phyloP scores from a whole-genome alignment of 805 yeast species.

The Kuraishia borneana region DNA sequence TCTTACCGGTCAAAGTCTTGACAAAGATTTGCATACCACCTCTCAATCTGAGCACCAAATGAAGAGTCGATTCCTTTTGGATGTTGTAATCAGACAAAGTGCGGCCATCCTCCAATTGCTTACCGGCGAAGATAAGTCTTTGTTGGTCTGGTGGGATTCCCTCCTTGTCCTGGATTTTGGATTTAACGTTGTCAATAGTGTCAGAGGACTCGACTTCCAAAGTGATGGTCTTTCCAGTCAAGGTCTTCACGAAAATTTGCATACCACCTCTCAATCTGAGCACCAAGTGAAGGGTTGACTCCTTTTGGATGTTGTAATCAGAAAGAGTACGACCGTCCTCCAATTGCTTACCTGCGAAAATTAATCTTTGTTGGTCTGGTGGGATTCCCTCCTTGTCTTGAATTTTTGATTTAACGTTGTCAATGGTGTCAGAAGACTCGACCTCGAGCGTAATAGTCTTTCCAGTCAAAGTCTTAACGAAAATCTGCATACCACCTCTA shows the following conservation, averaged over 20 bases:
- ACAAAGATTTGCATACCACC: slow-evolving; percentile 75
- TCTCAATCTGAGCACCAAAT: slow-evolving; percentile 94
- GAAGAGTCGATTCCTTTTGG: slow-evolving; percentile 94
- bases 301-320: slow-evolving; percentile 53
- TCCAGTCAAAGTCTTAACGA: slow-evolving; percentile 84
- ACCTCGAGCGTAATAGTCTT: slow-evolving; percentile 71
- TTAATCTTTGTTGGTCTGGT: slow-evolving; percentile 33
- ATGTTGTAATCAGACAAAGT: slow-evolving; percentile 96
- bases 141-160: slow-evolving; percentile 98
- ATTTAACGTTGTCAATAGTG: slow-evolving; percentile 93
- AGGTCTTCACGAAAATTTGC: slow-evolving; percentile 47
- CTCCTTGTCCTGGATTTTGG: slow-evolving; percentile 95
- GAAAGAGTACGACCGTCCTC: slow-evolving; percentile 85
- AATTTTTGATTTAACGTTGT: slow-evolving; percentile 30
- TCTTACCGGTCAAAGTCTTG: slow-evolving; percentile 51
- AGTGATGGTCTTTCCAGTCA: slow-evolving; percentile 62
- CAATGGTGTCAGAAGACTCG: slow-evolving; percentile 32
- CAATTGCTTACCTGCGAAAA: slow-evolving; percentile 35
- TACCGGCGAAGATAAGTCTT: slow-evolving; percentile 95
- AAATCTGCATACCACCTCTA: slow-evolving; percentile 68
- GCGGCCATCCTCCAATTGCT: slow-evolving; percentile 94
- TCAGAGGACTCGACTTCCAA: slow-evolving; percentile 96
- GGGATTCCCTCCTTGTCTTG: slow-evolving; percentile 34
- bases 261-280: slow-evolving; percentile 83
- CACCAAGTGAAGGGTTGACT: slow-evolving; percentile 62